These are phyloP conservation scores for Trametes elegans DNA, from an alignment of 768 basidiomycete genomes.

Conservation along the genomic window DNA sequence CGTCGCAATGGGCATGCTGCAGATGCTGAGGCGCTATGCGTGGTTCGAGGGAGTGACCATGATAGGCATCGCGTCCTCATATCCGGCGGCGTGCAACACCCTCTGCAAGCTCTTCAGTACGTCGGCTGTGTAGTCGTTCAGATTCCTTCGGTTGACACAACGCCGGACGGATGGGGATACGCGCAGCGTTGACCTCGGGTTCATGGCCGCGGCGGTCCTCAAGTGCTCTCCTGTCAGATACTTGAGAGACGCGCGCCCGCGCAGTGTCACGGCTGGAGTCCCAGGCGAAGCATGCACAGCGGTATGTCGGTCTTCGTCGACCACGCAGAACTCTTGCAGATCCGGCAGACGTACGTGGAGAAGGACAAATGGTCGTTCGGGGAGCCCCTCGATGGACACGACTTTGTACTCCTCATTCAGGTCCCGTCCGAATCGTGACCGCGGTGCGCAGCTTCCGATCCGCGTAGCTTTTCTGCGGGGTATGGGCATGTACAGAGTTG, in stretches of 20 bases:
- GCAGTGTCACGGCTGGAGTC: conserved; percentile 26
- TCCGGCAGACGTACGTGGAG: conserved; percentile 23
- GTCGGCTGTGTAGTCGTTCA: neutral
- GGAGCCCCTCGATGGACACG: conserved; percentile 31
- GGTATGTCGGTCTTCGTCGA: conserved; percentile 34
- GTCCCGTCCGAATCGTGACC: too few relatives aligned
- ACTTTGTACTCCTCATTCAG: conserved; percentile 27
- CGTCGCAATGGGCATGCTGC: too few relatives aligned
- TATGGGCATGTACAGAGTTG: too few relatives aligned
- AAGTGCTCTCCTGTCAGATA: conserved; percentile 24
- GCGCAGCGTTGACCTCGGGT: conserved; percentile 18
- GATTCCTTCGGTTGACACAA: neutral
- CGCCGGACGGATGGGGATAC: neutral
- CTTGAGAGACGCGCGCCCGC: conserved; percentile 23
- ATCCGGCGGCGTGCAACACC: conserved; percentile 29
- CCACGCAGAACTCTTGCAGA: conserved; percentile 30
- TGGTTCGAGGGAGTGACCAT: conserved; percentile 26
- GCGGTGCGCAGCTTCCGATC: too few relatives aligned
- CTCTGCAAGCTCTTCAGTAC: conserved; percentile 30
- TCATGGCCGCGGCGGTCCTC: conserved; percentile 24
- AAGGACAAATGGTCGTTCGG: conserved; percentile 28
- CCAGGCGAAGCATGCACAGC: conserved; percentile 27
- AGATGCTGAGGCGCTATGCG: conserved; percentile 21
- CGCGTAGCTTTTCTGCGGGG: too few relatives aligned
- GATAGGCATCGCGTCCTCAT: conserved; percentile 34